Conservation (phyloP, 1,139 yeast genomes). For the Suhomyces atakaporum region DNA sequence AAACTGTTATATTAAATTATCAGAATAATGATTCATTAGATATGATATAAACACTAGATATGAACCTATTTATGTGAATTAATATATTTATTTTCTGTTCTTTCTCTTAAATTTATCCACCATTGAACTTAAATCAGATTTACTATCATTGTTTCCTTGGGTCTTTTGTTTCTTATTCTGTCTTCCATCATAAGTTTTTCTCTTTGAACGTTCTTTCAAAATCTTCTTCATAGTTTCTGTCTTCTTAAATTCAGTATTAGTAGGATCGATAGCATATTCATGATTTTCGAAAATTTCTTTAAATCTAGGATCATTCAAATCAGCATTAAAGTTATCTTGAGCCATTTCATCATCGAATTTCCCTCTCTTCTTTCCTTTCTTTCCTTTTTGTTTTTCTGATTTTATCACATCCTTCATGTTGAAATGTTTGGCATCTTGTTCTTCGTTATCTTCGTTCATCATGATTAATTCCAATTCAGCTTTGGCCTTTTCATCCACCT, state of each 20-base stretch:
- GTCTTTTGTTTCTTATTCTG: slow-evolving; percentile 20
- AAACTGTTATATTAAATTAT: background rate
- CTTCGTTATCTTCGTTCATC: slow-evolving; percentile 62
- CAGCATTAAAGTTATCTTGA: slow-evolving; percentile 69
- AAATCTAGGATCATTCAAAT: slow-evolving; percentile 83
- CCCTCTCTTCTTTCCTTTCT: slow-evolving; percentile 51
- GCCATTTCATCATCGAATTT: slow-evolving; percentile 43
- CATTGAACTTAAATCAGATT: slow-evolving; percentile 21
- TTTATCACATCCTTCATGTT: slow-evolving; percentile 76
- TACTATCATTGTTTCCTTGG: slow-evolving; percentile 1
- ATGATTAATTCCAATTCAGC: slow-evolving; percentile 79
- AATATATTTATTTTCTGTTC: slow-evolving; percentile 5
- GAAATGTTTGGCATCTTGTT: slow-evolving; percentile 59
- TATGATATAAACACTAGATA: too few species aligned
- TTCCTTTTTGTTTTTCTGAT: slow-evolving; percentile 65
- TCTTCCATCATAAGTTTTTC: slow-evolving; percentile 30
- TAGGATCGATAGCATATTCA: slow-evolving; percentile 90
- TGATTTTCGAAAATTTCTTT: slow-evolving; percentile 83
- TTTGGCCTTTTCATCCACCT: slow-evolving; percentile 45
- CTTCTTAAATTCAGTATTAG: slow-evolving; percentile 83
- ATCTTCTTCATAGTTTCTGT: slow-evolving; percentile 86
- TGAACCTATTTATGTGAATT: background rate
- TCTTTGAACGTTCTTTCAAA: slow-evolving; percentile 69
- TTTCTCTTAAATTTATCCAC: slow-evolving; percentile 29
- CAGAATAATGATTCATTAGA: too few species aligned